Evolutionary conservation across 2,329 filamentous ascomycete species (phyloP), one percentile per base, ranked within the genome.

Genomic region (Venturia nashicola): DNA sequence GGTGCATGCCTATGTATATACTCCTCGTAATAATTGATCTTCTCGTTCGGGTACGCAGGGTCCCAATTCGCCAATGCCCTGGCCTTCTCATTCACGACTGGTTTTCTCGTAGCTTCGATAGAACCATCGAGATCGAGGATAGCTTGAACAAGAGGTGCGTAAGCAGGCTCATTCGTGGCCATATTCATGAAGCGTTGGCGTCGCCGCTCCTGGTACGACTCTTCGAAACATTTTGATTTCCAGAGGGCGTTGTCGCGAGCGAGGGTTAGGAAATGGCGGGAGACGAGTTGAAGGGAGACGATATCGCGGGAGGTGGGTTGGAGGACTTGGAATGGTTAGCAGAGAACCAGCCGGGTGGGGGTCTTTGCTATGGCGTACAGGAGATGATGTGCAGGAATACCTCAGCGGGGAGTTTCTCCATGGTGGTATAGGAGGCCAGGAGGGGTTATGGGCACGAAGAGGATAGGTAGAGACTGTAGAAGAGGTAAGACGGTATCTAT

Each of bases 21-120:
- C 74, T 97, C 92, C 64, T 89, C 83, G 73, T 96, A 96, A 88
- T 91, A 97, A 60, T 89, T 85, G 23, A 92, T 80, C 48, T 79
- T 79, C 75, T 97, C 91, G 5, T 76, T 77, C 0, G 86, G 83
- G 67, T 88, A 91, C 0, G 84, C 84, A 0, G 90, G 90, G 68
- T 96, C 90, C 91, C 91, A 96, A 68, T 90, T 90, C 5, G 86
- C 86, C 70, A 89, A 78, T 65, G 90, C 82, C 61, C 85, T 27
- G 77, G 75, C 64, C 77, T 77, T 68, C 82, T 77, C 66, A 68
- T 71, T 14, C 68, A 66, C 64, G 70, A 66, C 76, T 70, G 70
- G 70, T 65, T 20, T 71, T 68, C 44, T 61, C 68, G 68, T 71
- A 16, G 75, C 67, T 66, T 69, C 68, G 68, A 11, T 7, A 0